Evolutionary conservation across 345 rosid genomes (phyloP), one percentile per base, ranked within the genome.

Genomic region (Gossypium anomalum): DNA sequence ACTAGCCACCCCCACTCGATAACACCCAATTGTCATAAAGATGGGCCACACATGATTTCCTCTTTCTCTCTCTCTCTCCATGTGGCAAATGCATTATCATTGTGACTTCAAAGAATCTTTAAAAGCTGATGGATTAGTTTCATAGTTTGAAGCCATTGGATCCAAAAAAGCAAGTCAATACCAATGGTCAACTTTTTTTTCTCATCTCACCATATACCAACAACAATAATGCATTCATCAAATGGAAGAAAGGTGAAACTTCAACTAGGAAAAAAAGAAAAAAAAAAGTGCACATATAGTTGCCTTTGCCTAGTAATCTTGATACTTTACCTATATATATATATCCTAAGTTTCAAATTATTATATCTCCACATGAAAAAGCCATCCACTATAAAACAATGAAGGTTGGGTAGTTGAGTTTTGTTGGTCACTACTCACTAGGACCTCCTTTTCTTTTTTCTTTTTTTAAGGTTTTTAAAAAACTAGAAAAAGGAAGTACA

Each of bases 401-500:
- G 41, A 67, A 67, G 41, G 66, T 20, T 52, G 75, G 56, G 66
- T 64, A 25, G 81, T 76, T 80, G 83, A 62, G 75, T 23, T n/a
- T 61, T 68, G 53, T 38, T 72, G 73, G 44, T 29, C 72, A 63
- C 69, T 12, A 67, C 29, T 29, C 72, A 57, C 69, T 12, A 67
- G 45, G 43, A n/a, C 73, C 48, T 23, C 25, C 25, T 23, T 23
- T 23, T n/a, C 51, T 61, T 1, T 5, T 34, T 34, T 29, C 4
- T 4, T 34, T 34, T 34, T 34, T 34, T 34, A 34, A 57, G 62
- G 65, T 65, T n/a, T 57, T 67, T 47, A 27, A 71, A 34, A 71
- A 75, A 66, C 72, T 76, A 62, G 20, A 52, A 72, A 72, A 77
- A 71, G 78, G 16, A 74, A 67, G 34, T n/a, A 79, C 73, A 71